Percentiles rank a stretch among this genome's conserved stretches.
These are phyloP conservation scores for Avena eriantha DNA, from an alignment of 176 grass and related monocot species.

Conservation along the genomic window DNA sequence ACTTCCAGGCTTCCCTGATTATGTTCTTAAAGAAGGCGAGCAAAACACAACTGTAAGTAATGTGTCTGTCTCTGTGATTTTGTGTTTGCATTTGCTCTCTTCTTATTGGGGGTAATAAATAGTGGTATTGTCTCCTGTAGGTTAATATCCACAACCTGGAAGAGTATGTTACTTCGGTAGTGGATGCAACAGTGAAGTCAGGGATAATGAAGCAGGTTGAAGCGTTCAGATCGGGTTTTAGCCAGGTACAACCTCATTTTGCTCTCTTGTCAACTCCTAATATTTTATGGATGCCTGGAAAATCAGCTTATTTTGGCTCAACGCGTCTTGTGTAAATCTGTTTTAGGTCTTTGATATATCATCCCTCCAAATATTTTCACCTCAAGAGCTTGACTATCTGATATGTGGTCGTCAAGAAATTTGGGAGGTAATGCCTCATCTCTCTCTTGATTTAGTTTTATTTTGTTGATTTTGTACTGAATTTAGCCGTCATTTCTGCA, in stretches of 20 bases:
- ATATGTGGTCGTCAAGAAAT: conserved; percentile 85
- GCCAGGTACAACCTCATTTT: conserved; percentile 58
- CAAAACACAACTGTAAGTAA: conserved; percentile 66
- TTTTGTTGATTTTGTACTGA: conserved; percentile 7
- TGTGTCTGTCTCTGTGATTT: conserved; percentile 29
- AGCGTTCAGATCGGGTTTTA: conserved; percentile 91
- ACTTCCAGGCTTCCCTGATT: conserved; percentile 93
- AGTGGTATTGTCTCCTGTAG: conserved; percentile 48
- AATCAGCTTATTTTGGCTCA: neutral
- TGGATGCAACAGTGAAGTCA: conserved; percentile 79
- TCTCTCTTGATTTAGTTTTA: conserved; percentile 5
- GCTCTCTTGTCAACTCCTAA: neutral
- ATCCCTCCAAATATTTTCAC: conserved; percentile 89
- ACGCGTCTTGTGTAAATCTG: neutral
- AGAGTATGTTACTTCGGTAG: conserved; percentile 75
- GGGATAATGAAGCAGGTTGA: conserved; percentile 85
- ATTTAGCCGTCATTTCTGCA: conserved; percentile 38
- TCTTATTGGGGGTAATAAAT: neutral
- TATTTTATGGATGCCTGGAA: neutral
- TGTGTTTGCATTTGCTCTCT: conserved; percentile 3
- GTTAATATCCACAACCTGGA: conserved; percentile 86
- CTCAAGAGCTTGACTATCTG: conserved; percentile 86
- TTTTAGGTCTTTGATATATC: conserved; percentile 83
- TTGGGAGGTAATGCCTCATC: conserved; percentile 67
- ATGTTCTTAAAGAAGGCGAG: conserved; percentile 73